A percentile compares a stretch with the other conserved stretches of the same genome.
Conservation (phyloP, 148 eudicot species). For the Hydrangea macrophylla region DNA sequence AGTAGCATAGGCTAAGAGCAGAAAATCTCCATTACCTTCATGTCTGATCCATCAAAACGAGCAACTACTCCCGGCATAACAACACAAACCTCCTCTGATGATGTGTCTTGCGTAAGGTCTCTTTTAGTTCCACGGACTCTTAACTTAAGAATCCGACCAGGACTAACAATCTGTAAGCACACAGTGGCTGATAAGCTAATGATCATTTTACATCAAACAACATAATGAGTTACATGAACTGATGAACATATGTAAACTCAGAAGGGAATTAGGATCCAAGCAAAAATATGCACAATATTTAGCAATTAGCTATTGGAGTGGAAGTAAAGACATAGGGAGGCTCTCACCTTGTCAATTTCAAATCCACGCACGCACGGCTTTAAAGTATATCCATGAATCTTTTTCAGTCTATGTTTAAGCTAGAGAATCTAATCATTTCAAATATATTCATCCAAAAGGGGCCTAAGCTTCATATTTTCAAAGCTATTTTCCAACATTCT, state of each 20-base stretch:
- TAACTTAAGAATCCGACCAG: constrained; percentile 62
- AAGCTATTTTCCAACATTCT: background rate
- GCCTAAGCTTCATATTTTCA: background rate
- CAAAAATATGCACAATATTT: too few species aligned
- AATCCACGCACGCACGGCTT: too few species aligned
- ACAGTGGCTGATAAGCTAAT: constrained; percentile 4
- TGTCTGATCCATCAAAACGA: constrained; percentile 86
- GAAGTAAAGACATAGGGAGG: too few species aligned
- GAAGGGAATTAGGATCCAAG: too few species aligned
- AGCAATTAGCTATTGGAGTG: too few species aligned
- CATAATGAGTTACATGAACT: too few species aligned
- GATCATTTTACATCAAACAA: too few species aligned
- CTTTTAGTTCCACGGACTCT: constrained; percentile 80
- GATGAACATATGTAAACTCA: too few species aligned
- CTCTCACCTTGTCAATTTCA: too few species aligned
- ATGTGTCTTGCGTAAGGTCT: constrained; percentile 63
- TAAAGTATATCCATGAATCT: too few species aligned
- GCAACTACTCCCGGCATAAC: constrained; percentile 81
- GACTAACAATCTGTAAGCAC: constrained; percentile 56
- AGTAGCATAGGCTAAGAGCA: background rate
- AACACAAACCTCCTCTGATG: constrained; percentile 82
- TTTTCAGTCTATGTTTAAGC: too few species aligned
- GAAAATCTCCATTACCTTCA: constrained; percentile 54
- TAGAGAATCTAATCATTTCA: too few species aligned
- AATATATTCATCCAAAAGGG: background rate